Evolutionary conservation across 176 grass and related monocot species (phyloP).

Genomic region (Avena insularis): DNA sequence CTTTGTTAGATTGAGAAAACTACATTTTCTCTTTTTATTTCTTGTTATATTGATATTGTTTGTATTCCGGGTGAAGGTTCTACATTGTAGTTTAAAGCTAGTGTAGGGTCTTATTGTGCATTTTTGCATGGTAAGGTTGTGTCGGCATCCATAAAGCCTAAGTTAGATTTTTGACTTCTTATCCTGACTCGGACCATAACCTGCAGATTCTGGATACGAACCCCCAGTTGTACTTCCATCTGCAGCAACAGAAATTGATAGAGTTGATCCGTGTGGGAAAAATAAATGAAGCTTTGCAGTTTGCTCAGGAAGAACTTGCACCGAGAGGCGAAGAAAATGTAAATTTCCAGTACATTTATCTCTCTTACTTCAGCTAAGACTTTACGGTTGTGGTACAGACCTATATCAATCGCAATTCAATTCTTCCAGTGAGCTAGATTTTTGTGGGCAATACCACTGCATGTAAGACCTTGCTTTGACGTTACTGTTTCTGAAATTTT

Average conservation of each 20-base stretch:
- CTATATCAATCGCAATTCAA: neutral
- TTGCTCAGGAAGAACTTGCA: constrained; percentile 94
- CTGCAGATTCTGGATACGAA: constrained; percentile 93
- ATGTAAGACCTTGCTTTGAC: constrained; percentile 14
- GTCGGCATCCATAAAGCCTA: neutral
- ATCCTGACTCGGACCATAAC: constrained; percentile 18
- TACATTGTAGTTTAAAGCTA: neutral
- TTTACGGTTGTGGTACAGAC: neutral
- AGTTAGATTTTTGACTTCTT: neutral
- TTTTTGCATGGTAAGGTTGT: neutral
- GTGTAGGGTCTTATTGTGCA: neutral
- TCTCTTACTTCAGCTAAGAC: neutral
- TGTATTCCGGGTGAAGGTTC: neutral
- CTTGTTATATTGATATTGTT: neutral
- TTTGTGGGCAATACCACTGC: neutral
- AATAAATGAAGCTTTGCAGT: constrained; percentile 91
- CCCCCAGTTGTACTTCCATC: constrained; percentile 94
- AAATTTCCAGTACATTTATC: constrained; percentile 44
- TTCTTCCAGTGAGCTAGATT: neutral
- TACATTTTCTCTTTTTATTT: neutral
- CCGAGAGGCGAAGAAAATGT: constrained; percentile 98
- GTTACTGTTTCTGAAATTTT: neutral
- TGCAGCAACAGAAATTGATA: constrained; percentile 95
- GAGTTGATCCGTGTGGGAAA: constrained; percentile 92
- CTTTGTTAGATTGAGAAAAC: neutral